Evolutionary conservation across 2,329 filamentous ascomycete genomes (phyloP).

Genomic region (Elsinoe ampelina): DNA sequence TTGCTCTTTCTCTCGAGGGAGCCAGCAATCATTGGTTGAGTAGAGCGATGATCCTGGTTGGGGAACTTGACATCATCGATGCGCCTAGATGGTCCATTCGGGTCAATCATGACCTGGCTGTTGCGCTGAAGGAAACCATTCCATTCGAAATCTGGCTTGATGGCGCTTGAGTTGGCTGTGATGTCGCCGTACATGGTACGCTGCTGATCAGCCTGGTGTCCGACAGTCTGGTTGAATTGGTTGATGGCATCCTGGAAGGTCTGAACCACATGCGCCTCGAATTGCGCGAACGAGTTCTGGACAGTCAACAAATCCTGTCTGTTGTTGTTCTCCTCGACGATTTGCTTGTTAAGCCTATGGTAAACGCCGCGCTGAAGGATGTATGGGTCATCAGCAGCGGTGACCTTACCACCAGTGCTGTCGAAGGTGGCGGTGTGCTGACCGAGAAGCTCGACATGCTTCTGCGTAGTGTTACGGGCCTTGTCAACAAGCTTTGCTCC

Average conservation of each 20-base stretch:
- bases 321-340: conserved; percentile 93
- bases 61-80: conserved; percentile 71
- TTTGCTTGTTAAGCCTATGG: conserved; percentile 79
- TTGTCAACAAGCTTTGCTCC: conserved; percentile 86
- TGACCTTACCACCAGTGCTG: conserved; percentile 61
- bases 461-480: conserved; percentile 75
- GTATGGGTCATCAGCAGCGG: conserved; percentile 75
- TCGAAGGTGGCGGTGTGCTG: conserved; percentile 76
- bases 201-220: conserved; percentile 71
- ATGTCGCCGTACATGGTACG: conserved; percentile 78
- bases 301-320: conserved; percentile 81
- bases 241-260: conserved; percentile 75
- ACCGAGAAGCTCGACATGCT: conserved; percentile 88
- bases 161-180: conserved; percentile 62
- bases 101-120: conserved; percentile 64
- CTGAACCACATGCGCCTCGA: conserved; percentile 76
- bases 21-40: conserved; percentile 77
- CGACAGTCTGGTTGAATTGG: conserved; percentile 72
- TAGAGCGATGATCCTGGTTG: conserved; percentile 75
- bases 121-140: conserved; percentile 66
- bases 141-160: conserved; percentile 87
- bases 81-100: conserved; percentile 61
- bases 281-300: conserved; percentile 81
- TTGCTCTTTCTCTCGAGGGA: conserved; percentile 83
- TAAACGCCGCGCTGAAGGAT: conserved; percentile 71